Percentiles rank a stretch among this genome's conserved stretches.
These are phyloP conservation scores for Nicotiana otophora DNA, from an alignment of 257 asterid genomes.

Conservation along the genomic window DNA sequence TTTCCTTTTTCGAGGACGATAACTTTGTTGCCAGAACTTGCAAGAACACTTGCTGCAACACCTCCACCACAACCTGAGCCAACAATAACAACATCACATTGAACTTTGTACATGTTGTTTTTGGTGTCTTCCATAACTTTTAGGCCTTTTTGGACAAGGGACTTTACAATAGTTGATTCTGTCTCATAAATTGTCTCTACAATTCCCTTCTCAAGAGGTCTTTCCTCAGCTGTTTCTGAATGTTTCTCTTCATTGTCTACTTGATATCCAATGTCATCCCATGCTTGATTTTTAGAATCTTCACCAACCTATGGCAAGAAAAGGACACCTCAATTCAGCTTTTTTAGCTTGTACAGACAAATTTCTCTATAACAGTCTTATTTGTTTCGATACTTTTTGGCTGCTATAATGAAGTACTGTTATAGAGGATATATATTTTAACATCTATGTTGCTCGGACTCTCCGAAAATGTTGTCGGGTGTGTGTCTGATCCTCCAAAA, in stretches of 20 bases:
- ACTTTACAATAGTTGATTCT: conserved; percentile 31
- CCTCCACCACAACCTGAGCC: conserved; percentile 96
- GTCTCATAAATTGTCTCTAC: conserved; percentile 49
- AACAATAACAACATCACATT: conserved; percentile 72
- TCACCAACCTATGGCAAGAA: conserved; percentile 48
- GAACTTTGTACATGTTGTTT: conserved; percentile 26
- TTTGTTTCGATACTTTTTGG: no score
- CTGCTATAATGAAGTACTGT: no score
- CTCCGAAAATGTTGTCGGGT: no score
- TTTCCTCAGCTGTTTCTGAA: conserved; percentile 12
- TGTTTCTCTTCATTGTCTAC: conserved; percentile 35
- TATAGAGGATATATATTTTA: no score
- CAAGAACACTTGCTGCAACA: conserved; percentile 74
- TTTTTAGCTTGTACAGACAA: neutral
- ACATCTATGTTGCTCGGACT: no score
- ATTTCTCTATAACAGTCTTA: no score
- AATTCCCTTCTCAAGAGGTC: conserved; percentile 67
- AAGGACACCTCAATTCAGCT: neutral
- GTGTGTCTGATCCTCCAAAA: no score
- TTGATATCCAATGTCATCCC: conserved; percentile 71
- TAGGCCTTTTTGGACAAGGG: conserved; percentile 50
- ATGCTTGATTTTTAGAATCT: conserved; percentile 48
- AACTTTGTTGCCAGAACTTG: conserved; percentile 65
- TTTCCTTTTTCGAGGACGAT: conserved; percentile 76
- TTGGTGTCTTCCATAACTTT: conserved; percentile 25